Base-by-base conservation (phyloP, 352 stramenopile species). In the Phytophthora cryptogea region DNA sequence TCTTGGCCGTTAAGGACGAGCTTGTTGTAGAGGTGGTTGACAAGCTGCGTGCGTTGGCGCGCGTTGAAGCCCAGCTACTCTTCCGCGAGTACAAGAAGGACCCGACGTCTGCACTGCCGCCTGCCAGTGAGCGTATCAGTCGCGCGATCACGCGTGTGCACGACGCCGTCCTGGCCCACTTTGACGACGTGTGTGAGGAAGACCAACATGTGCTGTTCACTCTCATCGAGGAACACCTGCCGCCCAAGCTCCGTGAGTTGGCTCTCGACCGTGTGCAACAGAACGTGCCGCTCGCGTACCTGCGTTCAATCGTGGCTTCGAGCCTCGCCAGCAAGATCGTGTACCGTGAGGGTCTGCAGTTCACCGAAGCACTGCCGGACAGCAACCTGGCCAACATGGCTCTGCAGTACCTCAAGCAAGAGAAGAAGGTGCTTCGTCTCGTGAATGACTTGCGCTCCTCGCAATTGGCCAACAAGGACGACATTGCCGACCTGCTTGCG, bases 241-340 rank as follows among this genome's bases (percentile, higher is more conserved):
- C 96, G 9, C 74, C 86, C 40, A 98, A 97, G 52, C 86, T 99
- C 54, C 93, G 94, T 43, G 89, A 98, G 43, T 52, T 98, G 11
- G 88, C 92, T 0, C 96, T 98, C 57, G 92, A 99, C 66, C 78
- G 92, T 50, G 92, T 99, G 49, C 78, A 91, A 45, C 68, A 95
- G 27, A 84, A 95, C 47, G 93, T 99, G 31, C 96, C 97, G 14
- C 75, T 89, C 20, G 91, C 96, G 45, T 99, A 99, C 85, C 88
- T 98, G 66, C 97, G 94, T 61, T 98, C 97, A 73, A 97, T 98
- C 33, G 94, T 99, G 47, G 94, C 93, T 6, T 98, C 94, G 23
- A 97, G 87, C 52, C 72, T 99, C 30, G 97, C 97, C 42, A 98
- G 90, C 49, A 98, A 98, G 75, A 91, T 99, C 58, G 97, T 99